Evolutionary conservation across 768 basidiomycete species (phyloP), one percentile per base, ranked within the genome.

Genomic region (Agaricus sinodeliciosus): DNA sequence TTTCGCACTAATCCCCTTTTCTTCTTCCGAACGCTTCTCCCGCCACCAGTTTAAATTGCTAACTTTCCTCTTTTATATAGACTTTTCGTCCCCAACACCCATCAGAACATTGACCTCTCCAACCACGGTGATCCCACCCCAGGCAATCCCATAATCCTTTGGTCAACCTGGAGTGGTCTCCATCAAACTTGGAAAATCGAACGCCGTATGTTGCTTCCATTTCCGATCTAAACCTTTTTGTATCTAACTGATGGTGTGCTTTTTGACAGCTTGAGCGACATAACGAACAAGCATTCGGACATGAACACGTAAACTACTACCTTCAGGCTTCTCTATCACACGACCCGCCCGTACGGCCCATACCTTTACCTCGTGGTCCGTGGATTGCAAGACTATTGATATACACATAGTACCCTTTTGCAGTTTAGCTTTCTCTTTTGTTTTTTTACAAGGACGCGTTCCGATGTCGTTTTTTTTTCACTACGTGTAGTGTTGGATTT

Each of bases 151-250:
- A 62, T 83, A 19, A 68, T 71, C 2, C 48, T 81, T 25, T 82
- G 81, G 80, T 58, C 58, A 12, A 67, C 67, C 15, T 80, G 78
- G 79, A 62, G 60, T 0, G 78, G 73, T 3, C 44, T 68, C 16
- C 80, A 81, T 58, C 82, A 84, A 65, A 69, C 75, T 3, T 83
- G 82, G 82, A 68, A 57, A 16, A 36, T 54, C 35, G 52, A 54
- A n/a, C 3, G 28, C 35, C 52, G 52, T 54, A 48, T 16, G 52
- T 54, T 11, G 9, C n/a, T 28, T 18, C 34, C 34, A 7, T 35
- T 26, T n/a, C 6, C 35, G 36, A 9, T 37, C 12, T 12, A 4
- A 3, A 36, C 5, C 12, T 37, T 37, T 16, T 48, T 36, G 31
- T 5, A 7, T 9, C 18, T 27, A 3, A 48, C 7, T 31, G 31